A percentile compares a stretch with the other conserved stretches of the same genome.
phyloP scores from a whole-genome alignment of 31 red algal species.

The Odonthalia washingtoniensis region DNA sequence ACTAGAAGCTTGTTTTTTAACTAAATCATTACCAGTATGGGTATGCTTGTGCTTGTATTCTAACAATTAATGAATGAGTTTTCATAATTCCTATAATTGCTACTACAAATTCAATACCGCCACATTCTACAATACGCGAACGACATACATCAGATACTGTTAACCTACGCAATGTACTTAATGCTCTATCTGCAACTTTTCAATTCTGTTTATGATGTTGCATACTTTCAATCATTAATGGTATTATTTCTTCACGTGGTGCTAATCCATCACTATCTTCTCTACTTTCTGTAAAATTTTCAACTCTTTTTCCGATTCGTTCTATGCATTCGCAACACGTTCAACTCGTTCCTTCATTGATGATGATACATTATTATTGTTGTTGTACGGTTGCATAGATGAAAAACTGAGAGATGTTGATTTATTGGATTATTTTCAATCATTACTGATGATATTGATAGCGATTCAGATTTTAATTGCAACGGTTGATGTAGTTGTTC shows the following conservation, averaged over 20 bases:
- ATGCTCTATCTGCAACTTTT: constrained; percentile 73
- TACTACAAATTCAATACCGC: constrained; percentile 65
- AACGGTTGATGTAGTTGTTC: no score
- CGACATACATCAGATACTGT: constrained; percentile 64
- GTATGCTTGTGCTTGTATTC: no score
- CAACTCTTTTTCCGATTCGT: no score
- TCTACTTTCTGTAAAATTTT: no score
- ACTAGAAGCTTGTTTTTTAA: no score
- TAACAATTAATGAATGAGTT: constrained; percentile 59
- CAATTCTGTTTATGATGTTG: constrained; percentile 64
- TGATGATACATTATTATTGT: neutral
- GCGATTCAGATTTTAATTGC: no score
- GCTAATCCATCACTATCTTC: constrained; percentile 20
- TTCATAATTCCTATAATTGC: constrained; percentile 73
- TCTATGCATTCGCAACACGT: no score
- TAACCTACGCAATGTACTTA: constrained; percentile 56
- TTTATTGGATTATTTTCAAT: no score
- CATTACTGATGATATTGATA: no score
- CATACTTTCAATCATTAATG: constrained; percentile 70
- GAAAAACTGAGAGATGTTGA: constrained; percentile 41
- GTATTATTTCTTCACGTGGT: constrained; percentile 62
- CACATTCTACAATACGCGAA: constrained; percentile 56
- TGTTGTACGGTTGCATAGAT: constrained; percentile 57
- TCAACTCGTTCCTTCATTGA: no score
- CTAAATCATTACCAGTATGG: no score